These are phyloP conservation scores for Extremus antarcticus DNA, from an alignment of 495 filamentous ascomycete genomes.

Conservation along the genomic window DNA sequence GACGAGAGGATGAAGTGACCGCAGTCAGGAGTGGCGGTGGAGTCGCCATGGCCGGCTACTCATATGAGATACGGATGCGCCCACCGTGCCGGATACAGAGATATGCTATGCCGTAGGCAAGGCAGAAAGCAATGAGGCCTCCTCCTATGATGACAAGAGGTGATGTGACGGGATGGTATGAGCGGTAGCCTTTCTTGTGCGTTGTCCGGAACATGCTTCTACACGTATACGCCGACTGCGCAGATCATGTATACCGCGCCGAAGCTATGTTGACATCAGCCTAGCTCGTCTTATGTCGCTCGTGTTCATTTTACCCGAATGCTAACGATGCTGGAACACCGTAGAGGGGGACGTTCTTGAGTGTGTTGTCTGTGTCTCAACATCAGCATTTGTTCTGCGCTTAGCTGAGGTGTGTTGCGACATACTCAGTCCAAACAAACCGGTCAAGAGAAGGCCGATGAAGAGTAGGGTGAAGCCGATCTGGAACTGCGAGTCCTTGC, in stretches of 20 bases:
- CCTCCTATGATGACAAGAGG: conserved; percentile 8
- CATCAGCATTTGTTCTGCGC: not conserved
- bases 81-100: no score
- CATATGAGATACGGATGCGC: no score
- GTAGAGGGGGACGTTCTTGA: conserved; percentile 62
- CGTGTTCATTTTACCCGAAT: conserved; percentile 78
- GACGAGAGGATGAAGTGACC: conserved; percentile 73
- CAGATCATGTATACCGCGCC: conserved; percentile 97
- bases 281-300: not conserved
- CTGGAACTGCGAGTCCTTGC: conserved; percentile 73
- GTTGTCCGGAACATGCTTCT: no score
- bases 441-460: conserved; percentile 50
- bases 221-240: conserved; percentile 97
- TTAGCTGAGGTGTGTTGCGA: conserved; percentile 10
- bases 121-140: no score
- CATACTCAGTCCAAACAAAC: conserved; percentile 76
- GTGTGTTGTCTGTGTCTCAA: conserved; percentile 50
- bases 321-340: conserved; percentile 80
- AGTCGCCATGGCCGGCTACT: conserved; percentile 6
- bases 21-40: conserved; percentile 60
- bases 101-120: no score
- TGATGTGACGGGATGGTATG: conserved; percentile 9
- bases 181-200: no score
- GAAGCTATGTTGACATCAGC: conserved; percentile 45
- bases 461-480: conserved; percentile 71